These are phyloP conservation scores for Naematelia encephala DNA, from an alignment of 768 basidiomycete species.

Conservation along the genomic window DNA sequence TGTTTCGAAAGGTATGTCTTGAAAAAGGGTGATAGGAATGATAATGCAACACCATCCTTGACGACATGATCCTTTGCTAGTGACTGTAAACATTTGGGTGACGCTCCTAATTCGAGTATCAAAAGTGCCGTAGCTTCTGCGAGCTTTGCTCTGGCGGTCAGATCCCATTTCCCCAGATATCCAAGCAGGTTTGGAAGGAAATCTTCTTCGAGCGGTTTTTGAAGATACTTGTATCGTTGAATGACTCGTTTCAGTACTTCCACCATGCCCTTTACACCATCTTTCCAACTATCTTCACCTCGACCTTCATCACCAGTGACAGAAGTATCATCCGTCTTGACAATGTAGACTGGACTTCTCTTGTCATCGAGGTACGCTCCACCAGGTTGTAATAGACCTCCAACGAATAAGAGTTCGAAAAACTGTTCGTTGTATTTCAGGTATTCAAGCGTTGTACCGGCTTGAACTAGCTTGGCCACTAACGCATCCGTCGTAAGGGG, in stretches of 20 bases:
- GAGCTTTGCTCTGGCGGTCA: conserved; percentile 75
- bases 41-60: conserved; percentile 83
- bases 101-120: conserved; percentile 76
- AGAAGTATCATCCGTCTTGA: conserved; percentile 29
- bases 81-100: conserved; percentile 70
- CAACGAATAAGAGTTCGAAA: conserved; percentile 93
- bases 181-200: conserved; percentile 76
- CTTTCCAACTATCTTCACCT: conserved; percentile 35
- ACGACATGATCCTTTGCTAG: conserved; percentile 90
- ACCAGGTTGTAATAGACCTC: conserved; percentile 93
- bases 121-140: conserved; percentile 75
- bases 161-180: conserved; percentile 70
- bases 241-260: conserved; percentile 95
- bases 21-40: conserved; percentile 73
- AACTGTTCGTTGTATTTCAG: conserved; percentile 96
- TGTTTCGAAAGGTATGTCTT: conserved; percentile 74
- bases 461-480: conserved; percentile 65
- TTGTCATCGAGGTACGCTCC: conserved; percentile 80
- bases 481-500: conserved; percentile 40
- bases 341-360: conserved; percentile 69
- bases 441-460: conserved; percentile 87
- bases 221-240: conserved; percentile 98
- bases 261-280: conserved; percentile 80
- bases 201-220: conserved; percentile 86
- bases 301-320: conserved; percentile 62